Evolutionary conservation across 2,329 filamentous ascomycete species (phyloP).

Genomic region (Colletotrichum tofieldiae): DNA sequence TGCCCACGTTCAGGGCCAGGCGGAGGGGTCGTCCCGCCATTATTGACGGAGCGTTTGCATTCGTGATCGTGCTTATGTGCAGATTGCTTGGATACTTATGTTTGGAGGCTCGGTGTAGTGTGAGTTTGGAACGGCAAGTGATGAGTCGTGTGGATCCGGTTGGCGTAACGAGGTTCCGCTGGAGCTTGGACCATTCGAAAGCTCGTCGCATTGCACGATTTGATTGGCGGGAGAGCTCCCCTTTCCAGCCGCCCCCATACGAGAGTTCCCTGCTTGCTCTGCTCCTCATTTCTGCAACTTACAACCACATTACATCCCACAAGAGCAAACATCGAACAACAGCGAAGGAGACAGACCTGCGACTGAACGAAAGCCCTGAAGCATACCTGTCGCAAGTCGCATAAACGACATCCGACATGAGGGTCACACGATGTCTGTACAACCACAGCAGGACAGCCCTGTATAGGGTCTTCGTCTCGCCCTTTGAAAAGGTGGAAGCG

Average conservation of each 20-base stretch:
- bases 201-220: constrained; percentile 25
- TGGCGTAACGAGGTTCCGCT: constrained; percentile 10
- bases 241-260: not conserved
- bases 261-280: constrained; percentile 1
- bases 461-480: constrained; percentile 62
- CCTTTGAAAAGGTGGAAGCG: constrained; percentile 49
- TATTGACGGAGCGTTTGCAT: not conserved
- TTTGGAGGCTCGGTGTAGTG: not conserved
- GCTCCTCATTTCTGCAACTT: constrained; percentile 1
- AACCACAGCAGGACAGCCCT: constrained; percentile 63
- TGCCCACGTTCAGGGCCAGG: constrained; percentile 61
- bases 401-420: constrained; percentile 59
- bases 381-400: not conserved
- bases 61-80: not conserved
- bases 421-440: constrained; percentile 56
- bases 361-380: constrained; percentile 2
- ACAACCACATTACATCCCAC: not conserved
- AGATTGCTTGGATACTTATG: not conserved
- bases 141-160: constrained; percentile 9
- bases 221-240: constrained; percentile 36
- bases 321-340: constrained; percentile 6
- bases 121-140: constrained; percentile 8
- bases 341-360: not conserved
- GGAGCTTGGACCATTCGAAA: constrained; percentile 40
- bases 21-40: constrained; percentile 50